Conservation (phyloP, 1,284 basidiomycete genomes). For the Malassezia obtusa region DNA sequence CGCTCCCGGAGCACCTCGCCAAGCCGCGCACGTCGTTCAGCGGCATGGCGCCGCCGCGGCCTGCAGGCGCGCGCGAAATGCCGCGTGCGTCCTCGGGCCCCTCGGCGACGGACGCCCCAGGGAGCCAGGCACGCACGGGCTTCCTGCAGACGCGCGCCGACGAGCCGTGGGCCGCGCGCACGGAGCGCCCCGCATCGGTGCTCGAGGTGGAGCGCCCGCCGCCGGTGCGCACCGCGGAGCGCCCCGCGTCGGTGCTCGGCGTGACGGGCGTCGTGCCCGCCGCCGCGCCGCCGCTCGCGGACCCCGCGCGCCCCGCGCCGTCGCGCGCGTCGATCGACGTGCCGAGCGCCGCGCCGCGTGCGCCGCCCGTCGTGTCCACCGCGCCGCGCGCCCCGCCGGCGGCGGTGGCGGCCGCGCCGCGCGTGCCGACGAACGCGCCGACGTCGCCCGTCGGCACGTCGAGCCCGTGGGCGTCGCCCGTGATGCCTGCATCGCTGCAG, state of each 20-base stretch:
- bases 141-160: neutral
- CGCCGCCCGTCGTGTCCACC: neutral
- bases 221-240: neutral
- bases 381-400: neutral
- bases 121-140: neutral
- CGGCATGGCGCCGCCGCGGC: neutral
- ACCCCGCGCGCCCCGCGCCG: neutral
- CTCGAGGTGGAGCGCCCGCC: neutral
- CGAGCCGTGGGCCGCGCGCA: neutral
- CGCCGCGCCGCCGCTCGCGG: no score
- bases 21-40: neutral
- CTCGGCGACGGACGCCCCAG: no score
- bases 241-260: neutral
- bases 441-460: no score
- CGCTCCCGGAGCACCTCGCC: neutral
- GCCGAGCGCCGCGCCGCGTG: neutral
- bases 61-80: conserved; percentile 12
- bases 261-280: neutral
- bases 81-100: neutral
- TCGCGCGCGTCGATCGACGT: neutral
- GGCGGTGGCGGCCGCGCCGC: neutral
- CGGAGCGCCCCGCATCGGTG: neutral
- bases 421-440: neutral
- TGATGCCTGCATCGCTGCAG: neutral
- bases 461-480: no score